These are phyloP conservation scores for Coniochaeta hoffmannii DNA, from an alignment of 2,329 filamentous ascomycete genomes.

Conservation along the genomic window DNA sequence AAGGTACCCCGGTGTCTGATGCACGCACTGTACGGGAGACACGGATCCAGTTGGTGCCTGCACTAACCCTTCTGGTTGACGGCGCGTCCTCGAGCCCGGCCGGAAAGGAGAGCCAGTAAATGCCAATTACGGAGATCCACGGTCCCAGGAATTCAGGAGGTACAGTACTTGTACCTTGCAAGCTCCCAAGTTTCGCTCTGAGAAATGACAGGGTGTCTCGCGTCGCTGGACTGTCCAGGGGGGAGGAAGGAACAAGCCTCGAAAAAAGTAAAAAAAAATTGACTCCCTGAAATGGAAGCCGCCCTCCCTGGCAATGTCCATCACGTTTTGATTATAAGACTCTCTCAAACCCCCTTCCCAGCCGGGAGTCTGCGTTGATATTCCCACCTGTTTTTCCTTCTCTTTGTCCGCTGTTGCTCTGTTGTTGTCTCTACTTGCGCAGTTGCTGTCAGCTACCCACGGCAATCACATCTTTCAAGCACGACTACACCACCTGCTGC, in stretches of 20 bases:
- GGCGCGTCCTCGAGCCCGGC: not conserved
- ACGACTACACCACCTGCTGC: not conserved
- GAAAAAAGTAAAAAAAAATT: conserved; percentile 1
- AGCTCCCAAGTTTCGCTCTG: not conserved
- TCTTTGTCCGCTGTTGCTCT: not conserved
- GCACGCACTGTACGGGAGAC: not conserved
- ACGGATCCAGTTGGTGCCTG: not conserved
- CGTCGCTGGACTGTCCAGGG: not conserved
- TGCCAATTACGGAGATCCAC: conserved; percentile 1
- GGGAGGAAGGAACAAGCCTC: conserved; percentile 1
- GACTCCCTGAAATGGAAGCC: not conserved
- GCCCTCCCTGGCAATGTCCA: conserved; percentile 1
- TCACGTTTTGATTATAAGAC: conserved; percentile 5
- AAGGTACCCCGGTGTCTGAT: not conserved
- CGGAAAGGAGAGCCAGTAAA: not conserved
- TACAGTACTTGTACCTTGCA: not conserved
- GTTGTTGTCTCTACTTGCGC: not conserved
- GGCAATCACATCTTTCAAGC: too few relatives aligned
- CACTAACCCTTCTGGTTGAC: not conserved
- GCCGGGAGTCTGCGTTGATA: not conserved
- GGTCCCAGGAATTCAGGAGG: not conserved
- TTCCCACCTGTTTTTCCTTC: not conserved
- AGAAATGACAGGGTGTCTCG: not conserved
- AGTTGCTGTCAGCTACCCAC: not conserved
- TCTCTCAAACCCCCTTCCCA: conserved; percentile 1